phyloP scores from a whole-genome alignment of 495 filamentous ascomycete genomes.

The Rostrohypoxylon terebratum region DNA sequence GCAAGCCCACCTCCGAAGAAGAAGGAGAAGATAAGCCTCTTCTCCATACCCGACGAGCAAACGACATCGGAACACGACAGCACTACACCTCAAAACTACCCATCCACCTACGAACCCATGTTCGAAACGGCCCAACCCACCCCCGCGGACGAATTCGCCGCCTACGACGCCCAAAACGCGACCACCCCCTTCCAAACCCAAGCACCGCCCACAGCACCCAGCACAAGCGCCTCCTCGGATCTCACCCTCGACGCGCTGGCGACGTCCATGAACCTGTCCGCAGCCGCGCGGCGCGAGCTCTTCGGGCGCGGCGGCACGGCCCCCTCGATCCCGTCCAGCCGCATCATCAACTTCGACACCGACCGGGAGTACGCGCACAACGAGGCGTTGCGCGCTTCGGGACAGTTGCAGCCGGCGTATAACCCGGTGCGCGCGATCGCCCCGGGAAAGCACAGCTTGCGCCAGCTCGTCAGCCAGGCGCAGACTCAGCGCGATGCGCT shows the following conservation, averaged over 20 bases:
- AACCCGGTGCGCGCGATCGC: slow-evolving; percentile 86
- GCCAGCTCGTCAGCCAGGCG: slow-evolving; percentile 85
- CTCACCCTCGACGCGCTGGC: slow-evolving; percentile 72
- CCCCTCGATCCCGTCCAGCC: slow-evolving; percentile 50
- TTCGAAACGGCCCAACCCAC: slow-evolving; percentile 44
- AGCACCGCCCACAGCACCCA: slow-evolving; percentile 31
- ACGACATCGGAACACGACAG: neutral
- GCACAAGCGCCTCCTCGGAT: slow-evolving; percentile 31
- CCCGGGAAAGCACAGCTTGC: slow-evolving; percentile 88
- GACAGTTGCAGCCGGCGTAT: slow-evolving; percentile 68
- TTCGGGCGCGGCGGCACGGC: slow-evolving; percentile 71
- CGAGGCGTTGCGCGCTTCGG: slow-evolving; percentile 74
- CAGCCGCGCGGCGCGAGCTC: slow-evolving; percentile 78
- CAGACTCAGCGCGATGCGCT: slow-evolving; percentile 82
- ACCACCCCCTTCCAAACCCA: slow-evolving; percentile 36
- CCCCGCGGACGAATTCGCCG: slow-evolving; percentile 47
- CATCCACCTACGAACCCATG: slow-evolving; percentile 57
- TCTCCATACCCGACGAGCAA: slow-evolving; percentile 56
- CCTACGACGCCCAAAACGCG: slow-evolving; percentile 52
- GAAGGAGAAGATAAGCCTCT: slow-evolving; percentile 57
- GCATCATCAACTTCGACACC: slow-evolving; percentile 83
- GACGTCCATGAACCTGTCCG: slow-evolving; percentile 78
- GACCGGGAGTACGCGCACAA: slow-evolving; percentile 87
- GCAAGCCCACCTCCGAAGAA: slow-evolving; percentile 46
- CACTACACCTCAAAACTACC: slow-evolving; percentile 36